Conservation (phyloP, 1,139 yeast genomes). For the Candida albicans region DNA sequence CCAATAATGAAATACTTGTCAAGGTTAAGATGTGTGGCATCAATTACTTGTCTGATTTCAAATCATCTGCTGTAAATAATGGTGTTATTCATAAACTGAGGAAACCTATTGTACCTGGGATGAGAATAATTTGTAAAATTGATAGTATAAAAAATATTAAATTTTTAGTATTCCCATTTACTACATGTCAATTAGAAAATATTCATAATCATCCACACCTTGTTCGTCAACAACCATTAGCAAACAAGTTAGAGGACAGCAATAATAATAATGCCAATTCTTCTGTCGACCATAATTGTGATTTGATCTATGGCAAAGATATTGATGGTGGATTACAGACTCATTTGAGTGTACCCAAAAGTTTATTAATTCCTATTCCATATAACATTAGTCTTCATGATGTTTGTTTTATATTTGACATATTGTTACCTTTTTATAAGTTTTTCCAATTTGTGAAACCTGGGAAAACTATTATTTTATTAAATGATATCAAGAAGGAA, state of each 20-base stretch:
- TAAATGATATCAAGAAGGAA: constrained; percentile 31
- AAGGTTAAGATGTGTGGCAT: constrained; percentile 35
- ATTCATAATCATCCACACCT: constrained; percentile 3
- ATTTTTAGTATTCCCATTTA: constrained; percentile 37
- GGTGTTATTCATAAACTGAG: not conserved
- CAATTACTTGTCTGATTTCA: constrained; percentile 26
- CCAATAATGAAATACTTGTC: constrained; percentile 25
- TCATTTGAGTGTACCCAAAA: constrained; percentile 30
- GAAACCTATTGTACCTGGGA: constrained; percentile 16
- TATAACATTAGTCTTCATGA: constrained; percentile 38
- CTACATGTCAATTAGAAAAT: constrained; percentile 18
- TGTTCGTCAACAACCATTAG: too few relatives aligned
- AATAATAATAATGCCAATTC: too few relatives aligned
- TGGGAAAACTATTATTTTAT: constrained; percentile 27
- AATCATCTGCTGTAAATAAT: not conserved
- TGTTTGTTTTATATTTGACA: constrained; percentile 34
- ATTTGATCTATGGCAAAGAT: constrained; percentile 35
- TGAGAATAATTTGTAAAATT: constrained; percentile 12
- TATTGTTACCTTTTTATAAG: constrained; percentile 37
- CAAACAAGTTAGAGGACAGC: too few relatives aligned
- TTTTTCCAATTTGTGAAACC: constrained; percentile 14
- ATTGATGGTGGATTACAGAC: constrained; percentile 46
- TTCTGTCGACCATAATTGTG: constrained; percentile 19
- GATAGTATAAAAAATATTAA: constrained; percentile 17
- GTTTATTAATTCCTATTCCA: constrained; percentile 31